A percentile compares a stretch with the other conserved stretches of the same genome.
Evolutionary conservation across 2,329 filamentous ascomycete genomes (phyloP).

Genomic region (Phyllosticta paracitricarpa): DNA sequence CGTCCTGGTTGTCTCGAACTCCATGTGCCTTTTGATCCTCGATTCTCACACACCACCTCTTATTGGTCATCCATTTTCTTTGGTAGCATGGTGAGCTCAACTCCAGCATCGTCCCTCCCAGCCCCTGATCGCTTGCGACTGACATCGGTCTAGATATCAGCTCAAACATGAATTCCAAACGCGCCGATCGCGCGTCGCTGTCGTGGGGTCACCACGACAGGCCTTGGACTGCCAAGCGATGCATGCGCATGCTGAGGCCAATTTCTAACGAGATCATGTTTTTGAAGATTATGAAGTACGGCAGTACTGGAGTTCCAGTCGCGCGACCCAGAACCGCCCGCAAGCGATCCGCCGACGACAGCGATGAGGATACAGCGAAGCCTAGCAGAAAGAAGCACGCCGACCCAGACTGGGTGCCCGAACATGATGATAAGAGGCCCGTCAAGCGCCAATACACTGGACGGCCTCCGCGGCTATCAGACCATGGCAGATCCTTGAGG

Average conservation of each 20-base stretch:
- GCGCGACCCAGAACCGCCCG: not conserved
- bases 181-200: constrained; percentile 12
- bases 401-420: constrained; percentile 27
- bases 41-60: not conserved
- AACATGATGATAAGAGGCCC: constrained; percentile 14
- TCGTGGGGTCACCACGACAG: not conserved
- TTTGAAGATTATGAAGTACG: not conserved
- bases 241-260: constrained; percentile 33
- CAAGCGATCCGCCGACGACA: not conserved
- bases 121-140: not conserved
- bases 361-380: not conserved
- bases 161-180: not conserved
- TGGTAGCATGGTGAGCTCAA: not conserved
- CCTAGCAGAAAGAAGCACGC: not conserved
- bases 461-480: constrained; percentile 12
- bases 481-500: constrained; percentile 11
- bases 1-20: not conserved
- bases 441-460: constrained; percentile 25
- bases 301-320: not conserved
- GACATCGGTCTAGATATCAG: not conserved
- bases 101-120: not conserved
- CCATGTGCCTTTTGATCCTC: not conserved
- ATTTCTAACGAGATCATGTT: not conserved
- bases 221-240: constrained; percentile 34
- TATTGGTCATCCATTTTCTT: not conserved